Base-by-base conservation (phyloP, 2,329 filamentous ascomycete genomes). In the Botryosphaeria dothidea region DNA sequence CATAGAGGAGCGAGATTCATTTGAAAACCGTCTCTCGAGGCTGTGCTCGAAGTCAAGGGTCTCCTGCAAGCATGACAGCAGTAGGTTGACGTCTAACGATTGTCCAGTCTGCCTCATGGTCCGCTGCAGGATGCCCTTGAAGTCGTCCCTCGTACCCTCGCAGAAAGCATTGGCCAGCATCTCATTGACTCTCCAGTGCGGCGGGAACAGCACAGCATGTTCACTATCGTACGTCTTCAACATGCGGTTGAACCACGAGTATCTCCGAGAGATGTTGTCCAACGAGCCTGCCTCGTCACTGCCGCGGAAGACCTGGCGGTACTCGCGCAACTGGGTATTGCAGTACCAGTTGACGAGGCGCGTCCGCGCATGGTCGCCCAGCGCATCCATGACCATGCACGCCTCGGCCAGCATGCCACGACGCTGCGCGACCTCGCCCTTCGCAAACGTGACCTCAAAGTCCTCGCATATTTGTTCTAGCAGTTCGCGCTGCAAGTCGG, bases 401-500 rank as follows among this genome's bases (percentile, higher is more conserved):
- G 92, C 93, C 78, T 99, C 95, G 38, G 90, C 84, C 64, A 99
- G 84, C 75, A 90, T 89, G 15, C 83, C 85, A 69, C 87, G 88
- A 69, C 88, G 89, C 65, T 87, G 82, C 3, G 83, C 82, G 15
- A 97, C 88, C 78, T 98, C 94, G 23, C 88, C 89, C 78, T 94
- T 96, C 21, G 93, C 90, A 78, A 98, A 99, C 0, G 92, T 91
- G 66, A 97, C 86, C 82, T 99, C 95, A 75, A 99, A 99, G 78
- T 99, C 95, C 79, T 98, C 95, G 76, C 95, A 99, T n/a, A 99
- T 90, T 79, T 99, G 95, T 80, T 99, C 95, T 65, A 97, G 81
- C 66, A 99, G 81, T 77, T 97, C 93, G 66, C 93, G 84, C 80
- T 99, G 95, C 68, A 99, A 84, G 71, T 98, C 95, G 5, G 93